Base-by-base conservation (phyloP, 2,329 filamentous ascomycete genomes). In the Chrysoporthe deuterocubensis region DNA sequence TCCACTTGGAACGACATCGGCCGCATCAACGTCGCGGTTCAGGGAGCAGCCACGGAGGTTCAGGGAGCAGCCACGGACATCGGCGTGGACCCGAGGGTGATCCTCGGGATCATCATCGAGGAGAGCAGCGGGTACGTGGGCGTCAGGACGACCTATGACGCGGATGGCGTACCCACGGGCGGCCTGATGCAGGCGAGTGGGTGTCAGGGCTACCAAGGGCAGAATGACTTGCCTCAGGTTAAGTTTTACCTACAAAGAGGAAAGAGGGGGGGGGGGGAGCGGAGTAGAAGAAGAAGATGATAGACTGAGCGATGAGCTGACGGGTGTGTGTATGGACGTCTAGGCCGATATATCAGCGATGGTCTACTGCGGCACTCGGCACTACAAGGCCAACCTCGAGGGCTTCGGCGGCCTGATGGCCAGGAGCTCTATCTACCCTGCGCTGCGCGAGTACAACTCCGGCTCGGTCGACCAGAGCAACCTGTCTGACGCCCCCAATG, bases 51-150 rank as follows among this genome's bases (percentile, higher is more conserved):
- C 65, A 74, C n/a, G 3, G 9, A 75, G 37, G 73, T 79, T 26
- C 59, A 67, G 5, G 73, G 76, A 58, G 73, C 71, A 52, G 75
- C 75, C 65, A 74, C n/a, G 3, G 9, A 75, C 69, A 69, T 76
- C 42, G 76, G 76, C 48, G 77, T 81, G 60, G 78, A 79, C 65
- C 69, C 73, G 66, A 71, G 78, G n/a, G 75, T 80, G 57, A 78
- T 81, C 70, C 74, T 81, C 61, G 74, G 72, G 62, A 79, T 81
- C 69, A 80, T 81, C 69, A 81, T 81, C 77, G 78, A 81, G 72
- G 80, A 81, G 73, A 78, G 75, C 69, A 75, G 74, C 63, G 79
- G 79, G 42, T 75, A 79, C 67, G 78, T 81, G 40, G 78, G 77
- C 14, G 78, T 79, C 16, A 57, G 44, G 3, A 80, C 78, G 21